Percentiles rank a stretch among this genome's conserved stretches.
Evolutionary conservation across 371 early-diverging fungal species (phyloP).

Genomic region (Mucor circinelloides): DNA sequence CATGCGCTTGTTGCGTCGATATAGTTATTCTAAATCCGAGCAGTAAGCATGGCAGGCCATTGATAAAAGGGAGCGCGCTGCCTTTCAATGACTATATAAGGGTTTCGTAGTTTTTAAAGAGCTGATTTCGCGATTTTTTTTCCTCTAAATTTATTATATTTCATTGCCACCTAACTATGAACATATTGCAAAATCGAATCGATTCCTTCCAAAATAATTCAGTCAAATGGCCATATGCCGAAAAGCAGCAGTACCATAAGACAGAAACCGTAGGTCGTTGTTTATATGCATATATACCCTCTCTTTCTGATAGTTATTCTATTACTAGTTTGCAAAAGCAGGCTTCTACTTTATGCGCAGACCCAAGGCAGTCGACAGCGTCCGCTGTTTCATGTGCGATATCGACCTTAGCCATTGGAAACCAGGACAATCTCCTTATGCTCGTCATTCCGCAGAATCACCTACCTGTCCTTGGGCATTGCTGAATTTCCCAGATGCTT

Average conservation of each 20-base stretch:
- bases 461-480: conserved; percentile 32
- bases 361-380: conserved; percentile 16
- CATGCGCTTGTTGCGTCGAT: no score
- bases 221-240: conserved; percentile 28
- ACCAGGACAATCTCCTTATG: conserved; percentile 20
- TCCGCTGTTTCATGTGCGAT: conserved; percentile 39
- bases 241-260: background rate
- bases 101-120: background rate
- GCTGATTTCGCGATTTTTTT: background rate
- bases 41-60: no score
- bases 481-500: conserved; percentile 25
- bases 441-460: conserved; percentile 30
- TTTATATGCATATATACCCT: background rate
- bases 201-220: conserved; percentile 20
- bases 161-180: conserved; percentile 8
- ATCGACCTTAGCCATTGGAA: conserved; percentile 35
- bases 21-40: no score
- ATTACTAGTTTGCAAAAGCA: conserved; percentile 33
- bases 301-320: background rate
- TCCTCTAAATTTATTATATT: background rate
- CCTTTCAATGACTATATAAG: background rate
- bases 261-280: conserved; percentile 23
- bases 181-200: conserved; percentile 29
- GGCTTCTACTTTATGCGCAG: conserved; percentile 34
- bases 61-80: no score